Percentiles rank a stretch among this genome's conserved stretches.
phyloP scores from a whole-genome alignment of 345 rosid genomes.

The Moringa oleifera region DNA sequence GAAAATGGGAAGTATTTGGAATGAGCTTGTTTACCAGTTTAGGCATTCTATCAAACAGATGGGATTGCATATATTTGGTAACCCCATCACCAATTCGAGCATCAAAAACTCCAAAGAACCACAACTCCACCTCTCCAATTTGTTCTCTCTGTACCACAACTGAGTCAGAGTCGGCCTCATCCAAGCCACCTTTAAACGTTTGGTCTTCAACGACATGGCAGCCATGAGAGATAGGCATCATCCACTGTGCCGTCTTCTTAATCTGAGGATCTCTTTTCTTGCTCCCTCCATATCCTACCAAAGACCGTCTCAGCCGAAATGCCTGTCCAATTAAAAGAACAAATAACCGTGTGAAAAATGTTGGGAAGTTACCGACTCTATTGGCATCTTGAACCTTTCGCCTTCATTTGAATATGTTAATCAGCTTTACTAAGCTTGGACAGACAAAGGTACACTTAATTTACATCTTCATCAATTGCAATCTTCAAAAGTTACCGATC shows the following conservation, averaged over 20 bases:
- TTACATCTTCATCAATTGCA: too few species aligned
- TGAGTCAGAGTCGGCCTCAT: slow-evolving; percentile 24
- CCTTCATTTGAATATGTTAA: too few species aligned
- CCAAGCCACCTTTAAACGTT: slow-evolving; percentile 9
- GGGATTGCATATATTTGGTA: slow-evolving; percentile 50
- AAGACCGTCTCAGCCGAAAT: slow-evolving; percentile 36
- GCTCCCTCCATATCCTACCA: slow-evolving; percentile 20
- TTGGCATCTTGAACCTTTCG: too few species aligned
- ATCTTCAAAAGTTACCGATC: too few species aligned
- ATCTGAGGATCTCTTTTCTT: slow-evolving; percentile 22
- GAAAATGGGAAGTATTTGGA: neutral
- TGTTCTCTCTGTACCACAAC: slow-evolving; percentile 62
- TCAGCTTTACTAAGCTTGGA: too few species aligned
- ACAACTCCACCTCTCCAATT: slow-evolving; percentile 48
- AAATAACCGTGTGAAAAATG: too few species aligned
- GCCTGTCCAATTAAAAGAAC: slow-evolving; percentile 29
- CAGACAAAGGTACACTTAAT: too few species aligned
- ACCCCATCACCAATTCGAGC: slow-evolving; percentile 40
- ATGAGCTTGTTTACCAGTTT: slow-evolving; percentile 33
- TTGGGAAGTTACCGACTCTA: too few species aligned
- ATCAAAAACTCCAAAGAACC: slow-evolving; percentile 65
- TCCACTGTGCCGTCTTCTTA: slow-evolving; percentile 53
- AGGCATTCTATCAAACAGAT: slow-evolving; percentile 41
- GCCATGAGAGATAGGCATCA: slow-evolving; percentile 61
- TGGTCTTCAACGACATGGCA: slow-evolving; percentile 42